phyloP scores from a whole-genome alignment of 2,329 filamentous ascomycete species.

The Aspergillus pseudoterreus region DNA sequence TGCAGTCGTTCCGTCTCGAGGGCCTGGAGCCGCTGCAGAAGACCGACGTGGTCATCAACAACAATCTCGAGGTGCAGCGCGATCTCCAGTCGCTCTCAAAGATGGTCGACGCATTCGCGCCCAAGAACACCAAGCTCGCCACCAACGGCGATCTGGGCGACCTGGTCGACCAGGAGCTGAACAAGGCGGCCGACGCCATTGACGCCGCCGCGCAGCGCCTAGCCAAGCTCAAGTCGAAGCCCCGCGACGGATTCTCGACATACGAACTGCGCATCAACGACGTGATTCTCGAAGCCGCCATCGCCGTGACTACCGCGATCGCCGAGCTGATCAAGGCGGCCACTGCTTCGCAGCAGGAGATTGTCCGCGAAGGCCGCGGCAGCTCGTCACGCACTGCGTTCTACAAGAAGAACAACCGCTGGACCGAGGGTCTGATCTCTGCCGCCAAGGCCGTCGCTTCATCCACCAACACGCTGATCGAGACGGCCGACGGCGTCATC shows the following conservation, averaged over 20 bases:
- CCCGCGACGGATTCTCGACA: slow-evolving; percentile 89
- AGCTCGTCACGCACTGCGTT: slow-evolving; percentile 86
- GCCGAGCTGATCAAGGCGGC: slow-evolving; percentile 92
- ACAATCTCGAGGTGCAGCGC: slow-evolving; percentile 93
- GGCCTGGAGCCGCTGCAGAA: slow-evolving; percentile 87
- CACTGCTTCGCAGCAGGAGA: slow-evolving; percentile 89
- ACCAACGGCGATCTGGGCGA: slow-evolving; percentile 84
- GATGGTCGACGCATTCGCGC: slow-evolving; percentile 85
- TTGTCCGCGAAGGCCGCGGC: slow-evolving; percentile 87
- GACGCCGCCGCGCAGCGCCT: slow-evolving; percentile 85
- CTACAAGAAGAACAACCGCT: slow-evolving; percentile 99
- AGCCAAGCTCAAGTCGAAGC: slow-evolving; percentile 91
- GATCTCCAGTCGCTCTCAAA: slow-evolving; percentile 92
- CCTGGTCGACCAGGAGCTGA: slow-evolving; percentile 85
- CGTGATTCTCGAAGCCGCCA: slow-evolving; percentile 86
- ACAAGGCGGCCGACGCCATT: slow-evolving; percentile 91
- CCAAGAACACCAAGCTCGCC: slow-evolving; percentile 76
- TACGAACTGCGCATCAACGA: slow-evolving; percentile 97
- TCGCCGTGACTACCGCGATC: slow-evolving; percentile 91
- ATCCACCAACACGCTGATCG: slow-evolving; percentile 93
- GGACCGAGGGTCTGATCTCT: slow-evolving; percentile 96
- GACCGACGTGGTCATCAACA: slow-evolving; percentile 95
- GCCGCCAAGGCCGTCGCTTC: slow-evolving; percentile 93
- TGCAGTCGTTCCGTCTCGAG: slow-evolving; percentile 91
- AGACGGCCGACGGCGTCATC: slow-evolving; percentile 94